Evolutionary conservation across 2,329 filamentous ascomycete species (phyloP), one percentile per base, ranked within the genome.

Genomic region (Coniochaeta ligniaria): DNA sequence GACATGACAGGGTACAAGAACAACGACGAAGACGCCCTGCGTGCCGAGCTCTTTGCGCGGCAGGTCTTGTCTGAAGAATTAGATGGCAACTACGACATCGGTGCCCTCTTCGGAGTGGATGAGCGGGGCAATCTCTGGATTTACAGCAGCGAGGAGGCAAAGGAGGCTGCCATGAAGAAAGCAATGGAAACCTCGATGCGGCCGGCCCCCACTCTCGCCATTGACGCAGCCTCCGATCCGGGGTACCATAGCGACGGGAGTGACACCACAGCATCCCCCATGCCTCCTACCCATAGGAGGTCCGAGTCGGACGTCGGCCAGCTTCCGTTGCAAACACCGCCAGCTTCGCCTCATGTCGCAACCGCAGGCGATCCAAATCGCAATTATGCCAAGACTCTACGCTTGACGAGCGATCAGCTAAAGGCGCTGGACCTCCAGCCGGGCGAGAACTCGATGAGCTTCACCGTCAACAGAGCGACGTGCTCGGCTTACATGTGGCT

Each of bases 121-220:
- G 92, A 96, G 70, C 87, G 95, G 62, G 95, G 95, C 7, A 99
- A 99, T 69, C 81, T 99, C n/a, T 98, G 95, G 94, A 98, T 99
- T 66, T 99, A 99, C 77, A 95, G 92, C 75, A 98, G 93, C 68
- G 93, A 98, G 73, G 93, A 96, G 70, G 92, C 95, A 26, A 98
- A 97, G 71, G 89, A 95, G 68, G 89, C 90, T 7, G 94, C 94
- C 35, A 88, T 88, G 77, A 87, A 89, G 71, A 83, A 78, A 66
- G 83, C 82, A 1, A 79, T 83, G 63, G 81, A 83, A 60, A 76
- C 79, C 8, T 76, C 80, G 11, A 70, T 83, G 56, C 75, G 77
- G 20, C 73, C 76, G 11, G 72, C 76, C 17, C 73, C 75, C 16
- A 78, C 86, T 41, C 77, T 85, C 22, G 83, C 84, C 20, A 84